Evolutionary conservation across 495 filamentous ascomycete genomes (phyloP).

Genomic region (Talaromyces borbonicus): DNA sequence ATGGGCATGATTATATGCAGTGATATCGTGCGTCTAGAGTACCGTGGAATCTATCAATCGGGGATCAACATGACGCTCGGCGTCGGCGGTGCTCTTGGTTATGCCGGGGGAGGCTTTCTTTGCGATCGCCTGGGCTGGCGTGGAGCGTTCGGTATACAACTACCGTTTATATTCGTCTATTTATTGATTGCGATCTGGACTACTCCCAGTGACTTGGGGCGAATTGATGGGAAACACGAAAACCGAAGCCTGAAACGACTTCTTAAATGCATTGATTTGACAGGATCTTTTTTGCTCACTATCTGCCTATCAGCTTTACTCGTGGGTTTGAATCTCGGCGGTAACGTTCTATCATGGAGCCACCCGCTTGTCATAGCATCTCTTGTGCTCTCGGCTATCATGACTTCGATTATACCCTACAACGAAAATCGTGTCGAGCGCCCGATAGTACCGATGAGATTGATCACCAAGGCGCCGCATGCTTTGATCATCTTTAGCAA

Average conservation of each 20-base stretch:
- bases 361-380: conserved; percentile 60
- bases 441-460: conserved; percentile 62
- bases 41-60: conserved; percentile 65
- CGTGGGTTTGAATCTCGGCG: conserved; percentile 65
- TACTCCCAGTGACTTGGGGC: conserved; percentile 51
- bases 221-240: conserved; percentile 37
- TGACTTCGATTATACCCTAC: conserved; percentile 49
- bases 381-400: conserved; percentile 44
- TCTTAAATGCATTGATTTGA: conserved; percentile 57
- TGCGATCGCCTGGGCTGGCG: conserved; percentile 69
- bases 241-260: conserved; percentile 41
- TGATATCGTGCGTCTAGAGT: conserved; percentile 68
- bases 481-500: conserved; percentile 62
- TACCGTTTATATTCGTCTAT: conserved; percentile 52
- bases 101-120: conserved; percentile 62
- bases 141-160: conserved; percentile 59
- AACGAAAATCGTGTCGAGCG: conserved; percentile 50
- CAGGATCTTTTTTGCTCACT: conserved; percentile 57
- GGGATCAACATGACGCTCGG: conserved; percentile 65
- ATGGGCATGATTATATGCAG: conserved; percentile 65
- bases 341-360: conserved; percentile 65
- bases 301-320: conserved; percentile 56
- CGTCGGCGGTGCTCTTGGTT: conserved; percentile 51
- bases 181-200: conserved; percentile 45
- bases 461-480: conserved; percentile 50